phyloP scores from a whole-genome alignment of 176 grass and related monocot species.

The Chloris gayana region DNA sequence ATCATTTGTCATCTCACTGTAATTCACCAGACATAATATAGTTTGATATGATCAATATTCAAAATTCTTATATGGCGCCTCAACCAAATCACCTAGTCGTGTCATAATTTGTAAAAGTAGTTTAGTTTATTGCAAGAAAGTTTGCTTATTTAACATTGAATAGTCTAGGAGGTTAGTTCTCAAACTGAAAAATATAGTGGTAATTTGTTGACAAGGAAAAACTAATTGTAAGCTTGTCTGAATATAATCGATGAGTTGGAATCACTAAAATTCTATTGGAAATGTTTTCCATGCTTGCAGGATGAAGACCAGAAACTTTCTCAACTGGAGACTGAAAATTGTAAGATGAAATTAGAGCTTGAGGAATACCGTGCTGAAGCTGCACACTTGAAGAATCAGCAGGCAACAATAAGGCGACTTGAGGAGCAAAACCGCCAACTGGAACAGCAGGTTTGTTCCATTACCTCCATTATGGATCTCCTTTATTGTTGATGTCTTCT shows the following conservation, averaged over 20 bases:
- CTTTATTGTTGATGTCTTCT: no score
- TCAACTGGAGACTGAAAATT: conserved; percentile 93
- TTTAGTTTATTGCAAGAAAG: background rate
- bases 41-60: background rate
- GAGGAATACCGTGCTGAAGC: conserved; percentile 95
- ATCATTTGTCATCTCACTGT: conserved; percentile 1
- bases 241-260: conserved; percentile 7
- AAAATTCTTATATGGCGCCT: background rate
- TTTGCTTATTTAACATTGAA: conserved; percentile 2
- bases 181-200: conserved; percentile 19
- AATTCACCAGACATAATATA: background rate
- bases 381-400: conserved; percentile 93
- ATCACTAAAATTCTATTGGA: conserved; percentile 18
- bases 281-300: conserved; percentile 48
- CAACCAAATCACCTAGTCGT: background rate
- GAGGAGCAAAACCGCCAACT: conserved; percentile 96
- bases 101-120: background rate
- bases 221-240: background rate
- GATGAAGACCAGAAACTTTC: conserved; percentile 97
- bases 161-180: conserved; percentile 8
- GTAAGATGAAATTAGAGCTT: conserved; percentile 99
- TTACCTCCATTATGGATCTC: background rate
- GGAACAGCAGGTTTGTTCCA: conserved; percentile 85
- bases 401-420: conserved; percentile 96
- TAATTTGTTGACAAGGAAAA: background rate